These are phyloP conservation scores for Amanita muscaria DNA, from an alignment of 768 basidiomycete genomes.

Conservation along the genomic window DNA sequence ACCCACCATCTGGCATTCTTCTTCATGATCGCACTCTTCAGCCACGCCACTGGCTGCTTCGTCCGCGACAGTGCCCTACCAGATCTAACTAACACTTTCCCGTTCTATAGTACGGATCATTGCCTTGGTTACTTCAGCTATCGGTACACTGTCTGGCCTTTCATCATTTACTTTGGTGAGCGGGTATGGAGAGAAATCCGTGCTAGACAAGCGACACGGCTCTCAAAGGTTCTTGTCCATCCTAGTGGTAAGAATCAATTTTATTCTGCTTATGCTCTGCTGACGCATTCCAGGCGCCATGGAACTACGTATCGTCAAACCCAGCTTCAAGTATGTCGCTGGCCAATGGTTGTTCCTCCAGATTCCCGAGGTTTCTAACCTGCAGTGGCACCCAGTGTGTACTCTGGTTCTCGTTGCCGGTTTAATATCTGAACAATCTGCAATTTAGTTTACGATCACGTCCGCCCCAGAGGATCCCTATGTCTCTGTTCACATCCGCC, in stretches of 20 bases:
- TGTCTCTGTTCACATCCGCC: slow-evolving; percentile 86
- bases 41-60: slow-evolving; percentile 91
- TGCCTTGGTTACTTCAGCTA: slow-evolving; percentile 90
- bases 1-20: slow-evolving; percentile 93
- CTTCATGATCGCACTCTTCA: slow-evolving; percentile 86
- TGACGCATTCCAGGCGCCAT: slow-evolving; percentile 54
- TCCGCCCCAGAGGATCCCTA: slow-evolving; percentile 93
- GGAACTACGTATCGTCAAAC: slow-evolving; percentile 89
- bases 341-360: slow-evolving; percentile 92
- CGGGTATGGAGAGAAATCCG: slow-evolving; percentile 79
- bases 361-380: slow-evolving; percentile 73
- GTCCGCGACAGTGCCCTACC: slow-evolving; percentile 79
- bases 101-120: slow-evolving; percentile 81
- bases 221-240: slow-evolving; percentile 84
- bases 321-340: slow-evolving; percentile 83
- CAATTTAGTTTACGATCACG: slow-evolving; percentile 78
- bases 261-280: slow-evolving; percentile 5
- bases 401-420: not conserved
- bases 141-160: slow-evolving; percentile 90
- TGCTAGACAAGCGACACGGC: slow-evolving; percentile 63
- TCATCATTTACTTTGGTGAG: slow-evolving; percentile 83
- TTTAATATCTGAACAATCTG: slow-evolving; percentile 2
- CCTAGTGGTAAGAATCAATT: slow-evolving; percentile 58
- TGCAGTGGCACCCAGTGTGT: slow-evolving; percentile 94
- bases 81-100: slow-evolving; percentile 62